Base-by-base conservation (phyloP, 768 basidiomycete species). In the Auriscalpium orientale region DNA sequence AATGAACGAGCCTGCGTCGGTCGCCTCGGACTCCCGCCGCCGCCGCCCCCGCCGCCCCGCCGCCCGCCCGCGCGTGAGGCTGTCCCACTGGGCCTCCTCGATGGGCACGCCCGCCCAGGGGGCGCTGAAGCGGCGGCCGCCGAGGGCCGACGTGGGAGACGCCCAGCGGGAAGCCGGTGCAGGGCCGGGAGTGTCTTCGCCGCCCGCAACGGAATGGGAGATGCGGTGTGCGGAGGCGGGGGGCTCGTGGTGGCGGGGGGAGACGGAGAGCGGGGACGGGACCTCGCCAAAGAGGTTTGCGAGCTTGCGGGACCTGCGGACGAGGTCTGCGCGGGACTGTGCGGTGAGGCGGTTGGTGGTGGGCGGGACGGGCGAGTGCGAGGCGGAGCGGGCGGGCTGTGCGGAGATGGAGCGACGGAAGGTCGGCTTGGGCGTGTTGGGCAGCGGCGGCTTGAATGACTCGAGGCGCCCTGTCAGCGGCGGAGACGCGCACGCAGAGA, bases 271-370 rank as follows among this genome's bases (percentile, higher is more conserved):
- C 18, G 46, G 51, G 8, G 53, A 62, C 28, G 85, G 87, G 3
- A 76, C 81, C 68, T 82, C 77, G 44, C 90, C 90, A 54, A 92
- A 84, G n/a, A 92, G 72, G 59, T 85, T 84, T n/a, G 85, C 76
- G 49, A 92, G 79, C 68, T 93, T 93, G 63, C 85, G 83, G 51
- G 83, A 80, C 62, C 84, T 86, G 53, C 81, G 76, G 35, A 92
- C 74, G 55, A 86, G 81, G 50, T 87, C 87, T 0, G 85, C 79
- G 34, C 90, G 87, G 60, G 87, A 82, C 11, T 77, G 74, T 16
- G 82, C 71, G 59, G 75, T 74, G 48, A 90, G 82, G 59, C 77
- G 70, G 69, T 91, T 91, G 5, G 82, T 83, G 3, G 86, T 87
- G 1, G 83, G 80, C 0, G 86, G 85, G 20, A 79, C 70, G 44